Percentiles rank a stretch among this genome's conserved stretches.
Conservation (phyloP, 495 filamentous ascomycete species). For the Xylaria venustula region DNA sequence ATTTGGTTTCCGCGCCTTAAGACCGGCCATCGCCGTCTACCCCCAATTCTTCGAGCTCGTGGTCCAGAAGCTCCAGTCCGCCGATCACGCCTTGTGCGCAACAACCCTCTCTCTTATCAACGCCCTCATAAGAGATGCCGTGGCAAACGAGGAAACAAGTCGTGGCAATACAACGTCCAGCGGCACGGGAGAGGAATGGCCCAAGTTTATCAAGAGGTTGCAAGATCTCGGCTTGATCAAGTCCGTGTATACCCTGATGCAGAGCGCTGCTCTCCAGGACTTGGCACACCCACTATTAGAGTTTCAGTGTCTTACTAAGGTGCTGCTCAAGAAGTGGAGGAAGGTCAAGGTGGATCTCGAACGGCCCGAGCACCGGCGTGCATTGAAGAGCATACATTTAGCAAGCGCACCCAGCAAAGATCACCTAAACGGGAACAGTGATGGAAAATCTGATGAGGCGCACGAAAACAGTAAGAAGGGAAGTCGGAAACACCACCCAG, state of each 20-base stretch:
- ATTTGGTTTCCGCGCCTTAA: conserved; percentile 86
- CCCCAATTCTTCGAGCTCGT: conserved; percentile 94
- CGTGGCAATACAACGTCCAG: conserved; percentile 27
- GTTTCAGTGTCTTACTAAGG: conserved; percentile 89
- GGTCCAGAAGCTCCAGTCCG: conserved; percentile 81
- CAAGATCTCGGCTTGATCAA: conserved; percentile 94
- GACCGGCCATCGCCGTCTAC: conserved; percentile 85
- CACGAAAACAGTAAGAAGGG: conserved; percentile 43
- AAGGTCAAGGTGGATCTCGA: conserved; percentile 82
- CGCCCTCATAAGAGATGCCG: conserved; percentile 87
- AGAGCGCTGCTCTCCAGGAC: conserved; percentile 89
- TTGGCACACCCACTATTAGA: conserved; percentile 90
- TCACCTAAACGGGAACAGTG: conserved; percentile 31
- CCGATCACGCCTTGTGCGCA: conserved; percentile 93
- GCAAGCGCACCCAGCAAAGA: conserved; percentile 71
- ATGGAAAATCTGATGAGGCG: conserved; percentile 30
- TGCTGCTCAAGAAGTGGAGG: conserved; percentile 86
- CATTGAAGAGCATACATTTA: conserved; percentile 78
- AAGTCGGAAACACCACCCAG: conserved; percentile 73
- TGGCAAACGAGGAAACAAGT: conserved; percentile 64
- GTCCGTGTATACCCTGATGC: conserved; percentile 87
- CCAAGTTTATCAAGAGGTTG: conserved; percentile 86
- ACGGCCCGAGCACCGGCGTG: conserved; percentile 82
- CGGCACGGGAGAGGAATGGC: conserved; percentile 72
- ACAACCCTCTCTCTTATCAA: conserved; percentile 96